Percentiles rank a stretch among this genome's conserved stretches.
phyloP scores from a whole-genome alignment of 1,284 basidiomycete genomes.

The Trichosporon asahii region DNA sequence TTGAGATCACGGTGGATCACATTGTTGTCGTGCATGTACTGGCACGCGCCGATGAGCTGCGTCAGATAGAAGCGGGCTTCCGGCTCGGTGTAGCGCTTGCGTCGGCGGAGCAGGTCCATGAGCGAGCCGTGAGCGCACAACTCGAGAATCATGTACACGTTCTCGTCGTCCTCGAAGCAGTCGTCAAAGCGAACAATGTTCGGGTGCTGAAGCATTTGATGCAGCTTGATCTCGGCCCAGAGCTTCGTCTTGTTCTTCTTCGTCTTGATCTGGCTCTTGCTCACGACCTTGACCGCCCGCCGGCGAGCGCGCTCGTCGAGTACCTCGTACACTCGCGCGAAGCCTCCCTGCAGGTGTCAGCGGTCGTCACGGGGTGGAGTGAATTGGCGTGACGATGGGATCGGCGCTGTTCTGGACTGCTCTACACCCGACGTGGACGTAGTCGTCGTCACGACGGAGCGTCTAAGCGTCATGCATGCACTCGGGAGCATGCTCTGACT shows the following conservation, averaged over 20 bases:
- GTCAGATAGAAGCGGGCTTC: constrained; percentile 90
- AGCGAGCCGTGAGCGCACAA: constrained; percentile 75
- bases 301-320: constrained; percentile 63
- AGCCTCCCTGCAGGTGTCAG: constrained; percentile 64
- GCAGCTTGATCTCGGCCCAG: constrained; percentile 98
- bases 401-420: background rate
- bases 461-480: background rate
- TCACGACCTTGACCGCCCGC: constrained; percentile 83
- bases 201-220: constrained; percentile 83
- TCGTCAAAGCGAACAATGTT: constrained; percentile 91
- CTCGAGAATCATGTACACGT: constrained; percentile 96
- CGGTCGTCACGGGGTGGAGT: background rate
- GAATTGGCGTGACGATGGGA: background rate
- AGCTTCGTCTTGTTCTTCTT: constrained; percentile 95
- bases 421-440: background rate
- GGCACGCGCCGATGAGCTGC: constrained; percentile 90
- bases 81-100: constrained; percentile 84
- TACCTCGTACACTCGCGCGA: constrained; percentile 85
- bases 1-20: constrained; percentile 97
- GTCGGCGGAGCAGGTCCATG: constrained; percentile 86
- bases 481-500: background rate
- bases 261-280: constrained; percentile 74
- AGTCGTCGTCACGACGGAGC: background rate
- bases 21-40: constrained; percentile 92
- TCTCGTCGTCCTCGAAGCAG: constrained; percentile 91